These are phyloP conservation scores for Bjerkandera adusta DNA, from an alignment of 1,284 basidiomycete species.

Conservation along the genomic window DNA sequence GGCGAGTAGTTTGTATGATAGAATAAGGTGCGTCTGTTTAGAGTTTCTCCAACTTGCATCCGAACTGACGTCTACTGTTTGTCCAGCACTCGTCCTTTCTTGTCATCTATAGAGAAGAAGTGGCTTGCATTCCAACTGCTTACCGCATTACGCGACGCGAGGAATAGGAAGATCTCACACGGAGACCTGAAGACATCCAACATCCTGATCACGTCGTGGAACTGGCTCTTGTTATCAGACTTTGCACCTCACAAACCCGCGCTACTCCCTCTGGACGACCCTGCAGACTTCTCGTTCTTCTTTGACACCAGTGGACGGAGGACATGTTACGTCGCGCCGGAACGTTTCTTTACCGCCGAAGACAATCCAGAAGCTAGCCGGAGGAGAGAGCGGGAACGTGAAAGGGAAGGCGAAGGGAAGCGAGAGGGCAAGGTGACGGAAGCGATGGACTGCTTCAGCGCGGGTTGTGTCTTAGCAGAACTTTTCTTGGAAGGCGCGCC, in stretches of 20 bases:
- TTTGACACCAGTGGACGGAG: constrained; percentile 94
- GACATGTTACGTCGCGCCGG: constrained; percentile 96
- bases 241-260: constrained; percentile 98
- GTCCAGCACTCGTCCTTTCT: constrained; percentile 91
- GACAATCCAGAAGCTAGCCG: constrained; percentile 66
- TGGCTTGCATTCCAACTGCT: constrained; percentile 98
- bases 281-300: constrained; percentile 97
- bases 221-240: constrained; percentile 94
- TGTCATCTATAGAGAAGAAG: constrained; percentile 91
- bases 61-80: not conserved
- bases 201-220: constrained; percentile 94
- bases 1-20: constrained; percentile 93
- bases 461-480: constrained; percentile 95
- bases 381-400: constrained; percentile 46
- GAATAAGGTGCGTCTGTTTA: constrained; percentile 79
- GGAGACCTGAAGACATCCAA: constrained; percentile 99
- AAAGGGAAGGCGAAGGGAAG: constrained; percentile 38
- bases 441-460: constrained; percentile 97
- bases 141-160: constrained; percentile 80
- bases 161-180: constrained; percentile 84
- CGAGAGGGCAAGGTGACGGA: constrained; percentile 86
- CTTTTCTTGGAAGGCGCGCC: constrained; percentile 94
- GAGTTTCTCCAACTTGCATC: not conserved
- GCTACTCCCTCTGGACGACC: constrained; percentile 93
- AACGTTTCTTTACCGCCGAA: constrained; percentile 87